Base-by-base conservation (phyloP, 116 monocot genomes). In the Posidonia oceanica region DNA sequence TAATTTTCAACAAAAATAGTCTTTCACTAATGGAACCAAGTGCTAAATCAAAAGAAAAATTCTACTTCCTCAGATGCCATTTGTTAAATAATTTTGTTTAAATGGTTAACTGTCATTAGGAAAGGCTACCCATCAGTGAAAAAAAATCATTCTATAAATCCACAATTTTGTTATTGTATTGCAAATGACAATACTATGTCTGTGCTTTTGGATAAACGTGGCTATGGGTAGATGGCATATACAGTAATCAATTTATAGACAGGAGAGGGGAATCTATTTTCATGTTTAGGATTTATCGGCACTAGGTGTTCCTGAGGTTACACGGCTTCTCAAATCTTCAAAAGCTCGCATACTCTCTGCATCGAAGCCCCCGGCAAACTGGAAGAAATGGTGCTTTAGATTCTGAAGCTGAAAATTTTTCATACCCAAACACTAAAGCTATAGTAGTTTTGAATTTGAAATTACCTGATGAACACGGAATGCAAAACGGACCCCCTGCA, bases 331-430 rank as follows among this genome's bases (percentile, higher is more conserved):
- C 18, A 95, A 59, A 72, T 95, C 95, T 82, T 95, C 95, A 55
- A 95, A 95, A 71, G 88, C 91, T 55, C 63, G 66, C 95, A 95
- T 95, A 61, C 88, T 95, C 21, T 95, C 91, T 0, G 88, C 84
- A 64, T 95, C 95, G 57, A 95, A 95, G 6, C 95, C 95, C 51
- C 95, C 95, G 2, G 95, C 91, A 86, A 95, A 95, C 95, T 95
- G 78, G 36, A 71, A 36, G 7, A 65, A 37, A 18, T 23, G 52
- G 15, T 68, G 36, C 3, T 23, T 68, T 54, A 52, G 54, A 20
- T 68, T 64, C 0, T 15, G 22, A 5, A 39, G 14, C 5, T 20
- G 22, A 39, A 70, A 39, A 23, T 0, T n/a, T 16, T 57, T 8
- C 4, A 18, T 15, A 40, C 51, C 5, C 0, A 67, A 11, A 20